These are phyloP conservation scores for Dimocarpus longan DNA, from an alignment of 345 rosid species.

Conservation along the genomic window DNA sequence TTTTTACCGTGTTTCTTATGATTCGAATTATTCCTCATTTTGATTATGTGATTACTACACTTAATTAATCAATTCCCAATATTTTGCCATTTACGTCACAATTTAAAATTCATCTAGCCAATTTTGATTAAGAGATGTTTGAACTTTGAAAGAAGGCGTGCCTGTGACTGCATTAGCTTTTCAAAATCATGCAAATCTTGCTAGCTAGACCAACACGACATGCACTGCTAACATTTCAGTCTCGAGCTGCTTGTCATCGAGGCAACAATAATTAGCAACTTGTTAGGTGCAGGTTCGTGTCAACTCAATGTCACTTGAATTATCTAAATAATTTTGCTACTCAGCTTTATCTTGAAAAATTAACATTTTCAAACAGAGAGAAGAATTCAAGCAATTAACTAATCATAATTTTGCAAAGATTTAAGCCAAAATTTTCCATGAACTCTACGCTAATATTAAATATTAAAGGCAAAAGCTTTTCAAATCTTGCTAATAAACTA, in stretches of 20 bases:
- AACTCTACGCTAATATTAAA: too few species aligned
- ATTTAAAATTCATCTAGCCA: too few species aligned
- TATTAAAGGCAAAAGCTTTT: too few species aligned
- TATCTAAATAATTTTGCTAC: neutral
- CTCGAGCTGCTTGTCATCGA: neutral
- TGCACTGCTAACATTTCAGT: slow-evolving; percentile 1
- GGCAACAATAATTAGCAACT: neutral
- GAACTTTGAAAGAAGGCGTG: neutral
- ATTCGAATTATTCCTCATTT: too few species aligned
- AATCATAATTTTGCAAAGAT: too few species aligned
- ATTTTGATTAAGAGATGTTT: neutral
- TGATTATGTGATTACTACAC: neutral
- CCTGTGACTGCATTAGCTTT: neutral
- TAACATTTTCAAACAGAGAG: neutral
- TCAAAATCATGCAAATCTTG: neutral
- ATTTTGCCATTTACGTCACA: too few species aligned
- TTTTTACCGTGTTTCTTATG: too few species aligned
- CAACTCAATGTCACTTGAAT: neutral
- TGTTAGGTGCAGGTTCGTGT: neutral
- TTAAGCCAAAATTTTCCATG: too few species aligned
- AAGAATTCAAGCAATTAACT: too few species aligned
- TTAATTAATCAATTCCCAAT: neutral
- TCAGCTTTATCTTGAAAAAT: neutral
- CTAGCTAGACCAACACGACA: neutral
- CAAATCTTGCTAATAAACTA: too few species aligned